A percentile compares a stretch with the other conserved stretches of the same genome.
phyloP scores from a whole-genome alignment of 768 basidiomycete genomes.

The Filobasidium wieringae region DNA sequence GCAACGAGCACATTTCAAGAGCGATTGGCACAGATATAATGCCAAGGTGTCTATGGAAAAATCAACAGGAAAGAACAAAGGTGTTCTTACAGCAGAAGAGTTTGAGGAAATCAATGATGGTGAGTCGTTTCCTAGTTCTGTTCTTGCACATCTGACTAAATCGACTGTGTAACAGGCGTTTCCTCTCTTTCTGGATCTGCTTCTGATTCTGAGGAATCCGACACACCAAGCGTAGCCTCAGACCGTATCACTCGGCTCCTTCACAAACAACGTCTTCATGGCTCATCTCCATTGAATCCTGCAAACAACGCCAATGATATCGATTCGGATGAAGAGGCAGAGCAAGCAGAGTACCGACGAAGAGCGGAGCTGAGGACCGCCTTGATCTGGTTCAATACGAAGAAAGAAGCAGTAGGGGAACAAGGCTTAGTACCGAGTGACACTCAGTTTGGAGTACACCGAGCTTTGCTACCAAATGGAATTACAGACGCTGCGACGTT shows the following conservation, averaged over 20 bases:
- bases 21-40: conserved; percentile 98
- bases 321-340: conserved; percentile 32
- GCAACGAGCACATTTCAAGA: conserved; percentile 74
- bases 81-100: conserved; percentile 54
- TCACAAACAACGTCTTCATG: conserved; percentile 47
- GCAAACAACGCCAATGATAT: conserved; percentile 43
- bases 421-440: conserved; percentile 36
- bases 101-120: conserved; percentile 75
- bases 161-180: conserved; percentile 20
- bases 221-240: neutral
- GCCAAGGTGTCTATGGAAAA: conserved; percentile 59
- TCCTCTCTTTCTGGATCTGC: conserved; percentile 81
- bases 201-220: conserved; percentile 40
- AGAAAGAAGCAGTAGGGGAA: neutral
- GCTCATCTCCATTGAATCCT: no score
- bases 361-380: conserved; percentile 50
- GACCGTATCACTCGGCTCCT: conserved; percentile 53
- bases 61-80: conserved; percentile 40
- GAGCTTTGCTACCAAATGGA: conserved; percentile 53
- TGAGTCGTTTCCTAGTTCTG: conserved; percentile 38
- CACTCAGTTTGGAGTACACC: conserved; percentile 84
- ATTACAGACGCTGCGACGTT: conserved; percentile 30
- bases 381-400: conserved; percentile 63
- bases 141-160: conserved; percentile 36
- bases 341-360: conserved; percentile 35